Evolutionary conservation across 2,329 filamentous ascomycete genomes (phyloP).

Genomic region (Sarocladium oryzae): DNA sequence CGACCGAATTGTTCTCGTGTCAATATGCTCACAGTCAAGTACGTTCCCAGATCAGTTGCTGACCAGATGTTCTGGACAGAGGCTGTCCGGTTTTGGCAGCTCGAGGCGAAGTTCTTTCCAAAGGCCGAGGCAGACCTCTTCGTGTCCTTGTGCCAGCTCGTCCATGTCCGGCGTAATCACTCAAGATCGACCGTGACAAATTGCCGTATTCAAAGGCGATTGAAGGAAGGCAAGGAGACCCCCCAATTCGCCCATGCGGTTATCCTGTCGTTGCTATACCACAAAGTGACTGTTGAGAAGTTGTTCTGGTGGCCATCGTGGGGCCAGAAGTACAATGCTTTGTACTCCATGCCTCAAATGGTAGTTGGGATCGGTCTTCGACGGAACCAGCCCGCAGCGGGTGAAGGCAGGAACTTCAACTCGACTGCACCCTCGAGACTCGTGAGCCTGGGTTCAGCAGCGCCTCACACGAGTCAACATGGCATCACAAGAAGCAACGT

Average conservation of each 20-base stretch:
- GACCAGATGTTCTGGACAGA: not conserved
- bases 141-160: not conserved
- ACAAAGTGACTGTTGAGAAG: not conserved
- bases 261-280: not conserved
- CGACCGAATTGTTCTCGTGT: not conserved
- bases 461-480: too few species aligned
- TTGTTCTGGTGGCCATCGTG: not conserved
- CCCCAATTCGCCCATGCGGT: not conserved
- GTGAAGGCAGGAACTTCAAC: not conserved
- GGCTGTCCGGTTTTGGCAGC: not conserved
- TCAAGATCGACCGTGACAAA: not conserved
- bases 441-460: too few species aligned
- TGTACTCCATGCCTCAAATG: not conserved
- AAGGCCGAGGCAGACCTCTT: not conserved
- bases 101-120: not conserved
- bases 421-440: too few species aligned
- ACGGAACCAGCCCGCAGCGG: not conserved
- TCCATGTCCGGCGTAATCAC: not conserved
- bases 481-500: too few species aligned
- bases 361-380: not conserved
- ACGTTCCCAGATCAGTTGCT: not conserved
- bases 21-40: not conserved
- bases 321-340: not conserved
- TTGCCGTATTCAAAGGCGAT: not conserved
- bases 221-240: not conserved